Conservation (phyloP, 371 early-diverging fungal genomes). For the Syncephalastrum racemosum region DNA sequence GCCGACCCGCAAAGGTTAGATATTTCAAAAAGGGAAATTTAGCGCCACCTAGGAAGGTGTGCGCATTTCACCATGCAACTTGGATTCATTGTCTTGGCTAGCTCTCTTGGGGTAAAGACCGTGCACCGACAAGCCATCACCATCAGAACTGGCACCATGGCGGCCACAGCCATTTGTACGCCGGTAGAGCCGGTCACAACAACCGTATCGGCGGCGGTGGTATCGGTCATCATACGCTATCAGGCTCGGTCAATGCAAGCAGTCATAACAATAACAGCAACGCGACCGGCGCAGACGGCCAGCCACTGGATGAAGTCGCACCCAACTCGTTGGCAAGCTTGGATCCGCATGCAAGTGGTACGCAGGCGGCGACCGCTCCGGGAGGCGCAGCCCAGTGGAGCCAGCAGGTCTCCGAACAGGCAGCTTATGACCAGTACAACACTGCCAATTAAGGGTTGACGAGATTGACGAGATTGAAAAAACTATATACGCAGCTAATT, state of each 20-base stretch:
- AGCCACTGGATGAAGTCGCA: slow-evolving; percentile 13
- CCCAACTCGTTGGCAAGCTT: slow-evolving; percentile 19
- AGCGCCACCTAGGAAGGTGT: not conserved
- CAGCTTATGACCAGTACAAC: too few species aligned
- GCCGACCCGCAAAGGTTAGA: slow-evolving; percentile 70
- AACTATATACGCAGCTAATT: too few species aligned
- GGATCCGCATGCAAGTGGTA: slow-evolving; percentile 23
- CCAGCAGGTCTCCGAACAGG: slow-evolving; percentile 2
- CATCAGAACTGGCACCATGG: slow-evolving; percentile 16
- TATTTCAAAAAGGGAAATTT: too few species aligned
- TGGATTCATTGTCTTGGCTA: slow-evolving; percentile 18
- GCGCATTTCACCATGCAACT: not conserved
- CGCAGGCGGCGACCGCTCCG: slow-evolving; percentile 16
- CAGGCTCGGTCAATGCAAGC: not conserved
- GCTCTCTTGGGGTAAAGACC: slow-evolving; percentile 92
- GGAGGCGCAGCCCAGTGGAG: slow-evolving; percentile 8
- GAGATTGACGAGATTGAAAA: too few species aligned
- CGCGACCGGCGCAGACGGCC: too few species aligned
- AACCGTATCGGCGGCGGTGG: slow-evolving; percentile 5
- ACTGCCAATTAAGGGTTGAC: too few species aligned
- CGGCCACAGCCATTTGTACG: slow-evolving; percentile 17
- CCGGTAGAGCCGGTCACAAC: slow-evolving; percentile 15
- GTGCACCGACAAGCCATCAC: slow-evolving; percentile 44
- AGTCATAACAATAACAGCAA: not conserved
- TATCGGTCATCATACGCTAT: too few species aligned